Evolutionary conservation across 176 grass and related monocot species (phyloP).

Genomic region (Ensete ventricosum): DNA sequence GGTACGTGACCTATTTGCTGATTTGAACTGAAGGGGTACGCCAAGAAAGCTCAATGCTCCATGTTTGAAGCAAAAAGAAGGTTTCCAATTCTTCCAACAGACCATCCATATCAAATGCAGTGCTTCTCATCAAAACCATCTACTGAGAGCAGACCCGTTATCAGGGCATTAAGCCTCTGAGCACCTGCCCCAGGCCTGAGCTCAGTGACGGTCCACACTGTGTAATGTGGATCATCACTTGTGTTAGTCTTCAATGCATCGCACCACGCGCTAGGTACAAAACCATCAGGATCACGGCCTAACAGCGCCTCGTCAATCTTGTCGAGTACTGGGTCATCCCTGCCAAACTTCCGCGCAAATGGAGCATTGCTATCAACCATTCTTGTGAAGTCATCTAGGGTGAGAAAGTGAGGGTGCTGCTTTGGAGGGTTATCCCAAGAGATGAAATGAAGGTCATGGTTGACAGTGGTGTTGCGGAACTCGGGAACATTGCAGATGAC

Average conservation of each 20-base stretch:
- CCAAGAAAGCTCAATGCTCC: not conserved
- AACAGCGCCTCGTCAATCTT: conserved; percentile 82
- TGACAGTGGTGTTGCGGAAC: conserved; percentile 87
- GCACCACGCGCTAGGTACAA: conserved; percentile 57
- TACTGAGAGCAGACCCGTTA: conserved; percentile 52
- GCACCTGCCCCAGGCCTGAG: conserved; percentile 62
- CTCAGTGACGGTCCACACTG: conserved; percentile 40
- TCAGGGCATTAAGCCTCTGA: conserved; percentile 57
- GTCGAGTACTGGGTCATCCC: conserved; percentile 73
- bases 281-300: conserved; percentile 41
- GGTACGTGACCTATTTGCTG: not conserved
- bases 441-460: conserved; percentile 98
- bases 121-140: conserved; percentile 80
- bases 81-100: not conserved
- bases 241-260: conserved; percentile 43
- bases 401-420: conserved; percentile 93
- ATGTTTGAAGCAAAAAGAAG: not conserved
- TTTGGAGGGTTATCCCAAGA: conserved; percentile 99
- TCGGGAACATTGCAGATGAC: conserved; percentile 93
- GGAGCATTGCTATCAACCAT: conserved; percentile 80
- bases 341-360: conserved; percentile 85
- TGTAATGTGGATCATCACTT: conserved; percentile 32
- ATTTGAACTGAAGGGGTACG: not conserved
- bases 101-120: conserved; percentile 52
- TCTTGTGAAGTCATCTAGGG: conserved; percentile 39